A percentile compares a stretch with the other conserved stretches of the same genome.
These are phyloP conservation scores for Cornus florida DNA, from an alignment of 148 eudicot species.

Conservation along the genomic window DNA sequence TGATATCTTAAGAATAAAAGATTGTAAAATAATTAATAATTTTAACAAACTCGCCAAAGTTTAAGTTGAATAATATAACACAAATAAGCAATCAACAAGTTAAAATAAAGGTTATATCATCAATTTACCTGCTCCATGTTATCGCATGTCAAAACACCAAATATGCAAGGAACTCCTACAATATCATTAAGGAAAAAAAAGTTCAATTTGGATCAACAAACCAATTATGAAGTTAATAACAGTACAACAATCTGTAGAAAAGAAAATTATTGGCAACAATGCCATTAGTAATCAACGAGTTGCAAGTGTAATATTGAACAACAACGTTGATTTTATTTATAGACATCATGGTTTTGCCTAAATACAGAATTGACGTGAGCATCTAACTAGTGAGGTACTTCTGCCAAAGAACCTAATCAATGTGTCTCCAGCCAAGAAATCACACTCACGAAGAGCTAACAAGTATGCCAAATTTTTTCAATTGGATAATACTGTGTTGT, in stretches of 20 bases:
- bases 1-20: background rate
- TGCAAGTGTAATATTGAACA: background rate
- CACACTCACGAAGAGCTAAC: background rate
- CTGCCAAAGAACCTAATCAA: background rate
- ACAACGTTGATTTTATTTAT: background rate
- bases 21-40: background rate
- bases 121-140: constrained; percentile 88
- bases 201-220: background rate
- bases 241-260: background rate
- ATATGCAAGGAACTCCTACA: constrained; percentile 95
- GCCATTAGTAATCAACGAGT: constrained; percentile 3
- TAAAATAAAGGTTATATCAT: background rate
- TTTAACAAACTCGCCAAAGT: background rate
- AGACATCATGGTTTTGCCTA: background rate
- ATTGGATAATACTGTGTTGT: background rate
- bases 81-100: background rate
- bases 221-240: background rate
- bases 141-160: constrained; percentile 93
- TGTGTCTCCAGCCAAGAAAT: background rate
- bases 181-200: constrained; percentile 7
- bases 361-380: background rate
- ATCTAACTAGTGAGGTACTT: background rate
- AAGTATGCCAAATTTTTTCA: background rate
- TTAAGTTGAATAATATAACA: background rate
- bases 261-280: background rate